Evolutionary conservation across 192 early-diverging fungal genomes (phyloP).

Genomic region (Helicostylum pulchrum): DNA sequence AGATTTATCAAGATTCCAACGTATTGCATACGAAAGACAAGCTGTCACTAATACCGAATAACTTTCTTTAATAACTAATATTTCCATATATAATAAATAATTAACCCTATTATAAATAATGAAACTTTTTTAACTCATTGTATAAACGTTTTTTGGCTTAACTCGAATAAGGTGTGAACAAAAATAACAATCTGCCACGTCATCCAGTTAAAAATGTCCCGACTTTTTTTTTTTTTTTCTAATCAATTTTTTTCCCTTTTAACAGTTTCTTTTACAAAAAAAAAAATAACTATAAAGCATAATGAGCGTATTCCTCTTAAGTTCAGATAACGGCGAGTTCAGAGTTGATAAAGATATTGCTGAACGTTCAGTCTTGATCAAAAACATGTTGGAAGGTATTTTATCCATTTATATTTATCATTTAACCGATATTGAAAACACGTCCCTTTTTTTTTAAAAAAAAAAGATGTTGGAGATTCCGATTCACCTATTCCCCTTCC

Average conservation of each 20-base stretch:
- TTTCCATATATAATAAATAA: too few species aligned
- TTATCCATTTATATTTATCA: not conserved
- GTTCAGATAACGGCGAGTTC: conserved; percentile 63
- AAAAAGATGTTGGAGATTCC: conserved; percentile 59
- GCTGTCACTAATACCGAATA: too few species aligned
- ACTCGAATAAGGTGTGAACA: too few species aligned
- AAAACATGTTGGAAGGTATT: conserved; percentile 72
- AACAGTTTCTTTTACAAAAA: not conserved
- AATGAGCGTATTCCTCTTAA: conserved; percentile 47
- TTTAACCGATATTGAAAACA: not conserved
- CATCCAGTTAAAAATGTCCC: too few species aligned
- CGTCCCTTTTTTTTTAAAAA: not conserved
- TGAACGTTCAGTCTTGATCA: conserved; percentile 73
- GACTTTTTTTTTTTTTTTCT: not conserved
- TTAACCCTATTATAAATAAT: too few species aligned
- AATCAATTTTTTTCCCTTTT: not conserved
- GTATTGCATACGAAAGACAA: conserved; percentile 42
- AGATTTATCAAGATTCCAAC: conserved; percentile 41
- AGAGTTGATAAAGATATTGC: conserved; percentile 63
- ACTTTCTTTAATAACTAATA: too few species aligned
- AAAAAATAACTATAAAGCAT: not conserved
- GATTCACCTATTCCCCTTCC: conserved; percentile 73
- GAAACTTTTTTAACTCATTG: too few species aligned
- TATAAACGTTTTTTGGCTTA: too few species aligned
- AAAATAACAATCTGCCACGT: too few species aligned